phyloP scores from a whole-genome alignment of 371 early-diverging fungal species.

The Dinochytrium kinnereticum region DNA sequence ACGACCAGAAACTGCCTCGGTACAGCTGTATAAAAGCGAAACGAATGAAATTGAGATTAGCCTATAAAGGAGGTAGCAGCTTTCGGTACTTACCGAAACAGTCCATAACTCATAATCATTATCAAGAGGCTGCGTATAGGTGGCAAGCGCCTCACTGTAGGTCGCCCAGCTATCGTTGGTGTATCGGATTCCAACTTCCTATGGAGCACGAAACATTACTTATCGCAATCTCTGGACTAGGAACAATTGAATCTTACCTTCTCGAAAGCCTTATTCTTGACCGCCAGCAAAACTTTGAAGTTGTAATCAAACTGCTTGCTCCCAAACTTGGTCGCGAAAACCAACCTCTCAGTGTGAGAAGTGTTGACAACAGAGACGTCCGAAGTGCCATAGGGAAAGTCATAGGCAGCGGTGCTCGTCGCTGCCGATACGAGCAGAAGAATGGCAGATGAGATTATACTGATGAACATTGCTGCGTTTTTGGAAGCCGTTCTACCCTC shows the following conservation, averaged over 20 bases:
- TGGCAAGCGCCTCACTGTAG: not conserved
- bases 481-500: too few relatives aligned
- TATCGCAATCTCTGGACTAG: too few relatives aligned
- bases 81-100: not conserved
- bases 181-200: constrained; percentile 10
- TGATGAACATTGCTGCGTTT: not conserved
- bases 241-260: too few relatives aligned
- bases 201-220: too few relatives aligned
- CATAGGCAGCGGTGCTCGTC: not conserved
- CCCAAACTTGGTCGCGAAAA: not conserved
- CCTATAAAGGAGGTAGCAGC: not conserved
- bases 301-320: not conserved
- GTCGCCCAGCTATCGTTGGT: not conserved
- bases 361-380: constrained; percentile 2
- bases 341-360: not conserved
- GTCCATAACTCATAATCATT: constrained; percentile 1
- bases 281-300: not conserved
- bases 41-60: not conserved
- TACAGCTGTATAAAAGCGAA: not conserved
- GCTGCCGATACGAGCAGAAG: not conserved
- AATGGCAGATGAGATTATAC: not conserved
- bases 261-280: not conserved
- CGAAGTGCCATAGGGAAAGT: not conserved
- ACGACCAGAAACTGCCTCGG: not conserved
- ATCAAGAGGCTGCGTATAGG: not conserved